A percentile compares a stretch with the other conserved stretches of the same genome.
Conservation (phyloP, 352 stramenopile species). For the Phytophthora crassamura region DNA sequence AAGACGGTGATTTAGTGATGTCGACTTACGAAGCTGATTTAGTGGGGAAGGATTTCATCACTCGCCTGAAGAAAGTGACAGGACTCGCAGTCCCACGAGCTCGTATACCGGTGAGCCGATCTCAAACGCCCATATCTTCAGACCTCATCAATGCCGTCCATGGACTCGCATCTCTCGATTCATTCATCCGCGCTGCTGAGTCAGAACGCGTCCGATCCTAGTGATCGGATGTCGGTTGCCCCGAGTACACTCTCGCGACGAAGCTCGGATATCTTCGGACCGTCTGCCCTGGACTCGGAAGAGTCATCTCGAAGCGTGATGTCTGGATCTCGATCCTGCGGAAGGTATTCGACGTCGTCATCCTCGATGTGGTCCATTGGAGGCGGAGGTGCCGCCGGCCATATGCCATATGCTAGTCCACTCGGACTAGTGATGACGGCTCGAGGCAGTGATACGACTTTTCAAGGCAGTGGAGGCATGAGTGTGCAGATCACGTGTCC, state of each 20-base stretch:
- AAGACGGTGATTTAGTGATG: not conserved
- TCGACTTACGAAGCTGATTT: not conserved
- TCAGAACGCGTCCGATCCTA: too few species aligned
- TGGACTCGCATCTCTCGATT: not conserved
- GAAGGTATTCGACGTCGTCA: not conserved
- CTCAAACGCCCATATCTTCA: not conserved
- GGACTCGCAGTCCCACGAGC: not conserved
- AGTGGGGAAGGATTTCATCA: not conserved
- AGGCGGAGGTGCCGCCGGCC: not conserved
- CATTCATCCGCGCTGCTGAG: too few species aligned
- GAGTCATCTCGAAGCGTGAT: not conserved
- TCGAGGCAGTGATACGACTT: not conserved
- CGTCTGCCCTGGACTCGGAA: not conserved
- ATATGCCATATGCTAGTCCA: not conserved
- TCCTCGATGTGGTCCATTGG: conserved; percentile 1
- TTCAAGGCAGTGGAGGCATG: not conserved
- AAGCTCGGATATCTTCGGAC: not conserved
- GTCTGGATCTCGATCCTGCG: not conserved
- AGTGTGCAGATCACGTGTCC: not conserved
- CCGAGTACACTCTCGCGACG: not conserved
- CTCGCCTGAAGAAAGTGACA: not conserved
- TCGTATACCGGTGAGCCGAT: not conserved
- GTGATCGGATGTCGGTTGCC: too few species aligned
- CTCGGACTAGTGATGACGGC: not conserved
- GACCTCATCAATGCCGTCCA: not conserved